Evolutionary conservation across 345 rosid genomes (phyloP).

Genomic region (Triadica sebifera): DNA sequence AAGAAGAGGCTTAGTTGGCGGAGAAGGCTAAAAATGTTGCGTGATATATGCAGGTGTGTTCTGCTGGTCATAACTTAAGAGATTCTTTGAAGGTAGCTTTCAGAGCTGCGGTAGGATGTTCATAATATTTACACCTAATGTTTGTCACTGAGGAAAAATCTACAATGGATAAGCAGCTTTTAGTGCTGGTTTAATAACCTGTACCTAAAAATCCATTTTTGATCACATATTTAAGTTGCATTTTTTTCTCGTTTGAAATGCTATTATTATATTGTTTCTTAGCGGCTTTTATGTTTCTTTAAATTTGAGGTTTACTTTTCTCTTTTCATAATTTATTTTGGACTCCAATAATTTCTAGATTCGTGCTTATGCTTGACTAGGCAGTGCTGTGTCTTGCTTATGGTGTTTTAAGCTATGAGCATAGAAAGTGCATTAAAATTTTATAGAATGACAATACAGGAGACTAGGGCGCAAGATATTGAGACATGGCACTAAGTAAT

Average conservation of each 20-base stretch:
- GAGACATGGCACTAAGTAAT: neutral
- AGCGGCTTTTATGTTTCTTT: too few relatives aligned
- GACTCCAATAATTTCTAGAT: too few relatives aligned
- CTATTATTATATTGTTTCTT: too few relatives aligned
- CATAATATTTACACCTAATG: neutral
- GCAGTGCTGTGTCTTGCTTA: too few relatives aligned
- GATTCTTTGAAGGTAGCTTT: neutral
- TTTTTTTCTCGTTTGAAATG: too few relatives aligned
- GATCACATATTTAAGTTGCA: neutral
- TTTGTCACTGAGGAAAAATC: neutral
- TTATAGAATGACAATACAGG: neutral
- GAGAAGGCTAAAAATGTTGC: conserved; percentile 80
- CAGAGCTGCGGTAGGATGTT: neutral
- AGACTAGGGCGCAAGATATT: neutral
- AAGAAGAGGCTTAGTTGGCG: conserved; percentile 89
- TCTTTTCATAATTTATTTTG: too few relatives aligned
- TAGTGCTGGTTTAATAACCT: neutral
- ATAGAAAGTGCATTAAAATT: neutral
- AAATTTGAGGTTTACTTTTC: too few relatives aligned
- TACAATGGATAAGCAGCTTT: neutral
- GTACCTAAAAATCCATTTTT: neutral
- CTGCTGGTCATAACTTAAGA: conserved; percentile 12
- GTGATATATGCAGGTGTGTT: conserved; percentile 92
- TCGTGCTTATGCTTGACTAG: too few relatives aligned
- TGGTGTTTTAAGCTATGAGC: too few relatives aligned